Base-by-base conservation (phyloP, 176 grass and related monocot species). In the Oryza nivara region DNA sequence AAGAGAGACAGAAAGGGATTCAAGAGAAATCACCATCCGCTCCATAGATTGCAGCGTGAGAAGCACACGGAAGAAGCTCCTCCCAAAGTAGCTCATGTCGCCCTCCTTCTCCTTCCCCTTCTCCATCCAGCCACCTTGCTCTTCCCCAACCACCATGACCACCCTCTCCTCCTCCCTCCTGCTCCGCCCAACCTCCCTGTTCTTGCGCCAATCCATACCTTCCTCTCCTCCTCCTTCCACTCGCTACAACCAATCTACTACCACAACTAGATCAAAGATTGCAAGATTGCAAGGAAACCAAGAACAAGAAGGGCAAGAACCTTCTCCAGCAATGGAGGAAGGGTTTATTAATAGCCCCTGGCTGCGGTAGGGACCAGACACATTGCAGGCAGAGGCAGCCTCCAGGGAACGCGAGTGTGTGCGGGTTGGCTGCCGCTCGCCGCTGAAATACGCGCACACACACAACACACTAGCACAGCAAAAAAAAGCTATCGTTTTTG, bases 21-120 rank as follows among this genome's bases (percentile, higher is more conserved):
- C 4, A 48, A 79, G n/a, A 68, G 7, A 30, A n/a, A 65, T 72
- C 73, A 89, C 87, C 87, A 92, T 41, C 40, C 73, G 66, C 43
- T 92, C 51, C 66, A 43, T 10, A 0, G 75, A 89, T 4, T 77
- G 84, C 17, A 41, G 4, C 20, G 84, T 72, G n/a, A 87, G 67
- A 80, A 89, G 86, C 76, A 92, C 84, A 76, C 86, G 80, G 80
- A 86, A 73, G 87, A 92, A 92, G 54, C 83, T 65, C 23, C n/a
- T 58, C 4, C 54, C 19, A 7, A 58, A 76, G 23, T 65, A 17
- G 46, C 36, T 46, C 67, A 15, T 43, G 45, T 48, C 52, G 26
- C 20, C 25, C 52, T 25, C 70, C 30, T 1, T 40, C 41, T 5
- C 36, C 36, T 38, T 41, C 40, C 40, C 23, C 67, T 49, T 3